Conservation (phyloP, 75 land plant species). For the Selaginella tamariscina region DNA sequence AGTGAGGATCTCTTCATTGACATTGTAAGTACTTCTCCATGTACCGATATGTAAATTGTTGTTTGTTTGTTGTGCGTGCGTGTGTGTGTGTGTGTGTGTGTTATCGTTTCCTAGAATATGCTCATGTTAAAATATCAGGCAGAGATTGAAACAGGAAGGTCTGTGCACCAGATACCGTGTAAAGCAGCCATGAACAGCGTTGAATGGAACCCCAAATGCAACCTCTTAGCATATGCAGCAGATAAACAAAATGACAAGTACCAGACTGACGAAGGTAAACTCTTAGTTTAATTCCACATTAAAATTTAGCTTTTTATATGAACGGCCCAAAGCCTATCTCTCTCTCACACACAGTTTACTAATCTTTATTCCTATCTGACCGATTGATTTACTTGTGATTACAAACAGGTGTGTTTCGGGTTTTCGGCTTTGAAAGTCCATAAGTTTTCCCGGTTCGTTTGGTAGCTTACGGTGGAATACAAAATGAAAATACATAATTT, state of each 20-base stretch:
- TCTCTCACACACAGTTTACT: too few relatives aligned
- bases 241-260: constrained; percentile 89
- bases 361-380: too few relatives aligned
- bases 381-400: constrained; percentile 6
- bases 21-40: constrained; percentile 40
- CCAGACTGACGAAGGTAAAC: constrained; percentile 78
- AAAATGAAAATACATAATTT: too few relatives aligned
- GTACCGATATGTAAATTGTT: not conserved
- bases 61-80: too few relatives aligned
- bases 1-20: constrained; percentile 96
- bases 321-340: too few relatives aligned
- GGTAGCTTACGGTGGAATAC: too few relatives aligned
- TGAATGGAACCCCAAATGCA: constrained; percentile 93
- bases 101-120: too few relatives aligned
- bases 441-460: too few relatives aligned
- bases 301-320: not conserved
- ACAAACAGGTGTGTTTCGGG: constrained; percentile 87
- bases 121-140: constrained; percentile 32
- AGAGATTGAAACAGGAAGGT: constrained; percentile 73
- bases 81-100: too few relatives aligned
- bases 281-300: not conserved
- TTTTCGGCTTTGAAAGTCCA: constrained; percentile 71
- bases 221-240: constrained; percentile 92
- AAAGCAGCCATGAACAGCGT: constrained; percentile 98
- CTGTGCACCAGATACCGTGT: constrained; percentile 87